Evolutionary conservation across 192 early-diverging fungal genomes (phyloP), one percentile per base, ranked within the genome.

Genomic region (Blastocladiella britannica): DNA sequence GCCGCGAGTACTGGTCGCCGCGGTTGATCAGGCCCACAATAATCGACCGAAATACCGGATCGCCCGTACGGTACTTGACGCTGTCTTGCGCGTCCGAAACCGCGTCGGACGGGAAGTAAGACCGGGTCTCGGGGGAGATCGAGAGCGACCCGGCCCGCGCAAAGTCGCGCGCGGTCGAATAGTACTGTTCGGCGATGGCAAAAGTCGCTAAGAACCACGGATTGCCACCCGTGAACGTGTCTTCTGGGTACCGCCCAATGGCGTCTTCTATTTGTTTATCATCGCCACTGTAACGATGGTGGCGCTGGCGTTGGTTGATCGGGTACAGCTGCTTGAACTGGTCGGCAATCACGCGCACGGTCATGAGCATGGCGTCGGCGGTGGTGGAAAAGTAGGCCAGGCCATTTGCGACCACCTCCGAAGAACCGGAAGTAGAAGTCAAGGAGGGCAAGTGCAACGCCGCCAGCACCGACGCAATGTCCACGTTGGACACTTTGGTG

Each of bases 211-310:
- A 72, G 22, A 79, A 71, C 87, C 87, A 90, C 3, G 87, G 84
- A 58, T 89, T 89, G n/a, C 81, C 87, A 2, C 87, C 87, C 53
- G 87, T 66, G 53, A 87, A 90, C 20, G 68, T 65, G 64, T 90
- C 87, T 63, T 83, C 87, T 0, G 74, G 68, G 57, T 90, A 90
- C 28, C 87, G 59, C 5, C 85, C 87, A 25, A 83, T 71, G 0
- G 79, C 83, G 15, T 67, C 69, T n/a, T n/a, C n/a, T n/a, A n/a
- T n/a, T n/a, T n/a, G n/a, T n/a, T n/a, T n/a, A n/a, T n/a, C n/a
- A n/a, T n/a, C n/a, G n/a, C n/a, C n/a, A n/a, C n/a, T n/a, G n/a
- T n/a, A n/a, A 22, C 72, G 82, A 4, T 68, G 28, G 4, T 57
- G 56, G 8, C 43, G 7, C 27, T 53, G 25, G n/a, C 51, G 28